Evolutionary conservation across 2,329 filamentous ascomycete species (phyloP), one percentile per base, ranked within the genome.

Genomic region (Furcasterigmium sp.): DNA sequence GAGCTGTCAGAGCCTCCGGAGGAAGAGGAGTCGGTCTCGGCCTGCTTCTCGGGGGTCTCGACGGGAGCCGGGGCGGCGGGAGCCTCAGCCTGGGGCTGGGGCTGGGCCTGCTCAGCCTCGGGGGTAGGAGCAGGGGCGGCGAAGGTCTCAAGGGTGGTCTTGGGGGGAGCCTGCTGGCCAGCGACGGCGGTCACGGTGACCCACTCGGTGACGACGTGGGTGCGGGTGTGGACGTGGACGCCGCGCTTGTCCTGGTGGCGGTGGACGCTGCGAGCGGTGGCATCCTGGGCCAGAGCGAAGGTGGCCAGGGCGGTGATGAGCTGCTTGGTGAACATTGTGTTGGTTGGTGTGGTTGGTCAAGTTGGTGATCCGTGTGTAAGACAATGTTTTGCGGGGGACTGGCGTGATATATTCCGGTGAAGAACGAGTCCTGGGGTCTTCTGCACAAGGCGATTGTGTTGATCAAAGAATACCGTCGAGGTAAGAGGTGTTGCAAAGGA

Each of bases 281-380:
- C 63, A 56, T 72, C 64, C 52, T 68, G 62, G 51, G 65, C 60
- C 37, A 76, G 61, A 45, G 68, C 60, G 44, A 67, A 60, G 42
- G 67, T 68, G 42, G 66, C 64, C 45, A 75, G 54, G 46, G 62
- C 47, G 44, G 65, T 56, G 45, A 71, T 46, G 53, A 68, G 19
- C 41, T 53, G 61, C 51, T 70, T 72, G 56, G 61, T 54, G 50
- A 64, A 59, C 72, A 75, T 75, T 15, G 48, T 66, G 58, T 48
- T 15, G 40, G 26, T 45, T 48, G 49, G 44, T 38, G 37, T 48
- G 45, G 44, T 38, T 39, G 35, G 44, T 41, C n/a, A 39, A 30
- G 15, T 14, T 39, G 11, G 35, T 14, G 15, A 35, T 43, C 20
- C 35, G 43, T 39, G 48, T 37, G 52, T n/a, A 39, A 32, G 49